Conservation (phyloP, 1,284 basidiomycete genomes). For the Chalciporus sp. region DNA sequence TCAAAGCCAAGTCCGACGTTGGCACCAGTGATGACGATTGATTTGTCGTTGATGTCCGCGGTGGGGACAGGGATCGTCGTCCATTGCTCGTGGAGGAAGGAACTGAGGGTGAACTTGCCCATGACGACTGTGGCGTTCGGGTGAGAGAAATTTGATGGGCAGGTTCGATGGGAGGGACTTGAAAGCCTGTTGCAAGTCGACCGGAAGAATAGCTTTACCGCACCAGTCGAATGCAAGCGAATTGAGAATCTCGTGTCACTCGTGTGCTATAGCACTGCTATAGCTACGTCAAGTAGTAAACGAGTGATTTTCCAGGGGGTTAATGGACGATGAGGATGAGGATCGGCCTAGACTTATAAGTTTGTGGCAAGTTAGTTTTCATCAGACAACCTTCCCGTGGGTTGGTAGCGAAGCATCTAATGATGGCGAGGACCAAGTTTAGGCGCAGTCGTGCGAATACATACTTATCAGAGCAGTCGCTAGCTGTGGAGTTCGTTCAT, state of each 20-base stretch:
- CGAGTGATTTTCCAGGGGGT: not conserved
- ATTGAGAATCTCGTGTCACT: not conserved
- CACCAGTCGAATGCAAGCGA: not conserved
- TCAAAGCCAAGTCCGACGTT: slow-evolving; percentile 40
- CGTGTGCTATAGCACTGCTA: too few relatives aligned
- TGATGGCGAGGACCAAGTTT: not conserved
- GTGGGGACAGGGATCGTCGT: slow-evolving; percentile 23
- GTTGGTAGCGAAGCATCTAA: not conserved
- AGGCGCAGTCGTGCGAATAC: not conserved
- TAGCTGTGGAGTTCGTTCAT: not conserved
- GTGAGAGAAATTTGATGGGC: not conserved
- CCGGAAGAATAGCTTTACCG: not conserved
- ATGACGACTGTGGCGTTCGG: slow-evolving; percentile 11
- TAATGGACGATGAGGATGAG: not conserved
- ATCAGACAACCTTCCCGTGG: not conserved
- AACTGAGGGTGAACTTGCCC: slow-evolving; percentile 20
- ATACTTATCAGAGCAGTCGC: not conserved
- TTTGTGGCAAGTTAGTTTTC: not conserved
- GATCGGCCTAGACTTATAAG: not conserved
- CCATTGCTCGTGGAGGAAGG: slow-evolving; percentile 30
- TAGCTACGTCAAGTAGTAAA: too few relatives aligned
- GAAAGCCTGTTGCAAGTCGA: not conserved
- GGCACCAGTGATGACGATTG: slow-evolving; percentile 33
- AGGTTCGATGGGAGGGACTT: not conserved
- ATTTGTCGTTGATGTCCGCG: slow-evolving; percentile 32